Evolutionary conservation across 306 rosid genomes (phyloP).

Genomic region (Cicer bijugum): DNA sequence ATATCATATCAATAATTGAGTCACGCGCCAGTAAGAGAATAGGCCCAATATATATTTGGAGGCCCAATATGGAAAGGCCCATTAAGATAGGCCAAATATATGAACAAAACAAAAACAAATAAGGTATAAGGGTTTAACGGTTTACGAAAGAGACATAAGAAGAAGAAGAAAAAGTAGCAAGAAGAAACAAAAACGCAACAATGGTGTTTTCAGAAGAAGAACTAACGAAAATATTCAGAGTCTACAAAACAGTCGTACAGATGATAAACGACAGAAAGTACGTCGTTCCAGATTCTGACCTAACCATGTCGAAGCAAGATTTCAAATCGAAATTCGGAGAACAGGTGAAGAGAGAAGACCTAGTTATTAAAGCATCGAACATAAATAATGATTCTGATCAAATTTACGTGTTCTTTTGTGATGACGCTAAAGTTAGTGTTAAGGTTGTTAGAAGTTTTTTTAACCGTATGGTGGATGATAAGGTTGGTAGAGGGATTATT

Average conservation of each 20-base stretch:
- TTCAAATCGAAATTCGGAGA: background rate
- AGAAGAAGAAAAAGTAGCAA: background rate
- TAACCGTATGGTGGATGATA: background rate
- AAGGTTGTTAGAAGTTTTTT: background rate
- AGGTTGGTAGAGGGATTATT: background rate
- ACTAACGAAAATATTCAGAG: background rate
- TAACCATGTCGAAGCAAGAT: background rate
- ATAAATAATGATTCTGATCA: background rate
- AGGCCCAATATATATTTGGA: too few relatives aligned
- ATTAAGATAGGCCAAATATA: too few relatives aligned
- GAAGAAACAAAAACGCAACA: background rate
- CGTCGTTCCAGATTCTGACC: background rate
- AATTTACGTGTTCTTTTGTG: background rate
- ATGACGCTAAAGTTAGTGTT: background rate
- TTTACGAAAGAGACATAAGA: background rate
- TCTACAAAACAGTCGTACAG: background rate
- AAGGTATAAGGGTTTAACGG: too few relatives aligned
- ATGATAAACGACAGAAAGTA: conserved; percentile 13
- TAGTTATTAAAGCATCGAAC: background rate
- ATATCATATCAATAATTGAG: too few relatives aligned
- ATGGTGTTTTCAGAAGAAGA: background rate
- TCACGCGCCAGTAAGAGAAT: too few relatives aligned
- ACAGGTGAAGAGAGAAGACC: background rate
- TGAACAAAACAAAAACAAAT: too few relatives aligned
- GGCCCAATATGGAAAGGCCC: too few relatives aligned